Base-by-base conservation (phyloP, 2,329 filamentous ascomycete species). In the Penicillium hordei region DNA sequence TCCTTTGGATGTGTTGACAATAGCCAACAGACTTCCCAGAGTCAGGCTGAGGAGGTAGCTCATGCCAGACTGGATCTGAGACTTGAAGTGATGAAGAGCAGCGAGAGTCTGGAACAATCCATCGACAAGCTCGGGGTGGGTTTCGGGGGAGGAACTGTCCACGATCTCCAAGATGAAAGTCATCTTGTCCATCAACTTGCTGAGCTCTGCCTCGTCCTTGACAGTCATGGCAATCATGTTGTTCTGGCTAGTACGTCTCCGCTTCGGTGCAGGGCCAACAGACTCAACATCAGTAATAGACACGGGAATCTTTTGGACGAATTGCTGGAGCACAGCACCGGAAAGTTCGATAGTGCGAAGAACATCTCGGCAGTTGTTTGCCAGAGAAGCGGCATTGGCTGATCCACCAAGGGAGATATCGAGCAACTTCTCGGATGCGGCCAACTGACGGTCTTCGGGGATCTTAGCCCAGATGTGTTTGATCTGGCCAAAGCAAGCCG, bases 131-230 rank as follows among this genome's bases (percentile, higher is more conserved):
- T 90, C 85, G 0, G 90, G 76, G 70, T 96, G 89, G 31, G 85
- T 82, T 55, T 86, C 87, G 0, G 91, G 89, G 45, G 86, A 83
- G 3, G 92, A 93, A 48, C 85, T 86, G 70, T 97, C 93, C 17
- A 97, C 85, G 27, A 97, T 78, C 72, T 97, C 93, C 38, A 97
- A 80, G 12, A 97, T 90, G 69, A 96, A 87, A 0, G 93, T 96
- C 54, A 93, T 84, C 66, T 89, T 89, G 65, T 86, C 86, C 61
- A 97, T 82, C 7, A 88, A 83, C 48, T 83, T 81, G 62, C 84
- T 85, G 31, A 93, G 76, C 68, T 90, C 86, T 7, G 83, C 81
- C 34, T 86, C 85, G 55, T 87, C 83, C 61, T 87, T 85, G 15
- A 83, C 79, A 36, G 83, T 82, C 53, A 86, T 79, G 46, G 83